Evolutionary conservation across 2,329 filamentous ascomycete species (phyloP), one percentile per base, ranked within the genome.

Genomic region (Pseudogymnoascus sp.): DNA sequence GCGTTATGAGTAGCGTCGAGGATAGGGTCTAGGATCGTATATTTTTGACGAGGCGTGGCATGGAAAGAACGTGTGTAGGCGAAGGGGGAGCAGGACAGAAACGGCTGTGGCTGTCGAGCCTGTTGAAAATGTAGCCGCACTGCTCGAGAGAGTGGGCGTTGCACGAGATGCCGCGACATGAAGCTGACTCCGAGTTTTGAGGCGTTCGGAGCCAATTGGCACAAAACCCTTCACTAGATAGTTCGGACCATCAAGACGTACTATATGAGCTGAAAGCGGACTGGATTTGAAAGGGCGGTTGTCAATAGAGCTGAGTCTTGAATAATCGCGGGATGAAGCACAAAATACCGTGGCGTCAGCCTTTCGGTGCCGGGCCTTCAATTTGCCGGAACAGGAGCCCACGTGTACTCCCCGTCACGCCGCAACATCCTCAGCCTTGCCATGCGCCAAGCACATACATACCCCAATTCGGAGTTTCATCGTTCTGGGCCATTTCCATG

Each of bases 1-100:
- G 81, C 69, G 60, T 73, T 71, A 66, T 82, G 78, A 2, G 81
- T 77, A 31, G 75, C 69, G 47, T 75, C 72, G 53, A 82, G 68
- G 42, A 77, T 68, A 62, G 77, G 72, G 65, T 79, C 76, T 66
- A 82, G 13, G 59, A 61, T 42, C 40, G 21, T 42, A 28, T 26
- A 42, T 40, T 61, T 61, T 7, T 19, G 59, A 8, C 8, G 59
- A 33, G 59, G 13, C 13, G 59, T 61, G 3, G 59, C 59, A 21
- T 61, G 59, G 36, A 61, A 61, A 4, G 59, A 61, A 13, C 44
- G 47, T 63, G 15, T 17, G 15, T 60, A 10, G 40, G n/a, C 23
- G 5, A 21, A n/a, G 61, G 28, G 19, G 4, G 19, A 21, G 59
- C 31, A 26, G 9, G 13, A 23, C 15, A 23, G 17, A 8, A 61